Percentiles rank a stretch among this genome's conserved stretches.
These are phyloP conservation scores for Aspergillus calidoustus DNA, from an alignment of 2,329 filamentous ascomycete genomes.

Conservation along the genomic window DNA sequence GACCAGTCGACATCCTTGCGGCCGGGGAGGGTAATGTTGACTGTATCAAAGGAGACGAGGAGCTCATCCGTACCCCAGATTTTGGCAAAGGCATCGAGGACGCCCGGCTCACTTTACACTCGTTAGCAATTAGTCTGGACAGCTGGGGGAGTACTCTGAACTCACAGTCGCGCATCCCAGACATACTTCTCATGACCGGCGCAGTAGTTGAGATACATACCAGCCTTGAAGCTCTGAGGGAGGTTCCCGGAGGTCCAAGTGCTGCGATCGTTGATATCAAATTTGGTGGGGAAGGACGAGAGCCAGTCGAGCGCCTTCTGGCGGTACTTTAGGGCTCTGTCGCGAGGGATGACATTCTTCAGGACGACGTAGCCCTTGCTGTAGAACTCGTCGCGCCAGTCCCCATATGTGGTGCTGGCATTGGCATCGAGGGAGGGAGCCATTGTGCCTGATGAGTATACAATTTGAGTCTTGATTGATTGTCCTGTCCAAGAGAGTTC, in stretches of 20 bases:
- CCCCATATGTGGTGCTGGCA: conserved; percentile 26
- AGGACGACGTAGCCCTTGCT: conserved; percentile 48
- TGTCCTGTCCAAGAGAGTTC: too few relatives aligned
- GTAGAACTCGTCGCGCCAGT: conserved; percentile 51
- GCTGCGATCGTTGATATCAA: conserved; percentile 38
- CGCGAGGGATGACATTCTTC: conserved; percentile 19
- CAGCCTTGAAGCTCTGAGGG: conserved; percentile 35
- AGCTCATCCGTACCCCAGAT: conserved; percentile 42
- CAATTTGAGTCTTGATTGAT: too few relatives aligned
- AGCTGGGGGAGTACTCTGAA: too few relatives aligned
- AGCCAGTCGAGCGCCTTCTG: conserved; percentile 42
- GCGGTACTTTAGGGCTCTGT: conserved; percentile 26
- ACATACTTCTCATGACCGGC: conserved; percentile 48
- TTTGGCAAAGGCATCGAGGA: conserved; percentile 47
- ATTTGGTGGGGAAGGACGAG: conserved; percentile 43
- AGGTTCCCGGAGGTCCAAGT: conserved; percentile 51
- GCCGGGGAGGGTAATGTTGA: conserved; percentile 49
- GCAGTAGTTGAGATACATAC: conserved; percentile 46
- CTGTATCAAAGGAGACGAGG: conserved; percentile 30
- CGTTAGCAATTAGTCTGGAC: too few relatives aligned
- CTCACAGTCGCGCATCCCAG: conserved; percentile 46
- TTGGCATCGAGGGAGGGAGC: neutral
- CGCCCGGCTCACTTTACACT: conserved; percentile 37
- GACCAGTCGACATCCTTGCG: conserved; percentile 30
- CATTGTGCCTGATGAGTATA: neutral